phyloP scores from a whole-genome alignment of 2,329 filamentous ascomycete species.

The Beauveria australis region DNA sequence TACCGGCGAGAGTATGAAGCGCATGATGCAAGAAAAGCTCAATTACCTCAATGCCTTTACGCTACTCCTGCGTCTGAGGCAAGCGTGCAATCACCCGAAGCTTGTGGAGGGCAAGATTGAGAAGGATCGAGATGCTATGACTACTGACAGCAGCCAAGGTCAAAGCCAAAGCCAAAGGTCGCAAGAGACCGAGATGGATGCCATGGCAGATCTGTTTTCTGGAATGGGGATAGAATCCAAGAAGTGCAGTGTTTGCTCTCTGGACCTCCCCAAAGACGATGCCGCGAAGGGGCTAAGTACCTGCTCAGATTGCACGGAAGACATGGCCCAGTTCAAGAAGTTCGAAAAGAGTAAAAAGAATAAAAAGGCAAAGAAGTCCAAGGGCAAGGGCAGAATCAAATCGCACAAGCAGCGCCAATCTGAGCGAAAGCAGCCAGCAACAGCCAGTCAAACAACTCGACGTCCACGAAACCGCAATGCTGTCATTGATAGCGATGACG shows the following conservation, averaged over 20 bases:
- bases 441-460: slow-evolving; percentile 18
- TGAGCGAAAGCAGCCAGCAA: slow-evolving; percentile 15
- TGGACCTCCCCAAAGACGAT: slow-evolving; percentile 48
- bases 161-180: slow-evolving; percentile 41
- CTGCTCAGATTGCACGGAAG: slow-evolving; percentile 68
- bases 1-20: slow-evolving; percentile 76
- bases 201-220: slow-evolving; percentile 77
- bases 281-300: slow-evolving; percentile 33
- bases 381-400: slow-evolving; percentile 17
- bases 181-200: slow-evolving; percentile 62
- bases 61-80: slow-evolving; percentile 78
- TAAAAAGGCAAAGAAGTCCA: slow-evolving; percentile 24
- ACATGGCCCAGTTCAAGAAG: slow-evolving; percentile 54
- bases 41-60: slow-evolving; percentile 94
- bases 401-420: background rate
- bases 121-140: slow-evolving; percentile 78
- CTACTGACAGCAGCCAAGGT: slow-evolving; percentile 47
- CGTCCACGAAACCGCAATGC: slow-evolving; percentile 44
- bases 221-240: slow-evolving; percentile 70
- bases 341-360: slow-evolving; percentile 32
- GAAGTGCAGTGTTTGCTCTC: slow-evolving; percentile 77
- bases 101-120: slow-evolving; percentile 78
- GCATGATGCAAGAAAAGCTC: slow-evolving; percentile 76
- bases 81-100: slow-evolving; percentile 91
- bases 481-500: slow-evolving; percentile 59